These are phyloP conservation scores for Capsella rubella DNA, from an alignment of 441 rosid species.

Conservation along the genomic window DNA sequence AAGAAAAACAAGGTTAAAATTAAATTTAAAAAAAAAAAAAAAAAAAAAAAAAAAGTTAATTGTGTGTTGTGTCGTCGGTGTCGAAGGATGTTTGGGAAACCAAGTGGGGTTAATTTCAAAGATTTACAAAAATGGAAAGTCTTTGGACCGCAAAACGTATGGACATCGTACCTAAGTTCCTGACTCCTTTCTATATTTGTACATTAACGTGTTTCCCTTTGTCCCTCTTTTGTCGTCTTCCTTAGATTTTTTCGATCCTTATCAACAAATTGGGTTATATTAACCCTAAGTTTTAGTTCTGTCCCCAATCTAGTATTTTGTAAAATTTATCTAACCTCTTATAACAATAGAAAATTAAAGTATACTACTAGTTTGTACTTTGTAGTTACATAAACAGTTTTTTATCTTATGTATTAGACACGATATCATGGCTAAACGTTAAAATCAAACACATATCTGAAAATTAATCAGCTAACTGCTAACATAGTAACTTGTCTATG, in stretches of 20 bases:
- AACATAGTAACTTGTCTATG: no score
- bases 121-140: constrained; percentile 47
- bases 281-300: constrained; percentile 13
- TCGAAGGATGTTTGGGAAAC: constrained; percentile 44
- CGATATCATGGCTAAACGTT: no score
- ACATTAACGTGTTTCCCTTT: constrained; percentile 46
- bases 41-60: constrained; percentile 32
- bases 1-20: not conserved
- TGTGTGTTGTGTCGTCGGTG: constrained; percentile 39
- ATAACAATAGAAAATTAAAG: no score
- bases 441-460: no score
- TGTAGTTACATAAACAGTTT: no score
- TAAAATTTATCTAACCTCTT: not conserved
- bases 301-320: constrained; percentile 4
- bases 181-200: constrained; percentile 43
- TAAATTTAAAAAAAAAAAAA: constrained; percentile 8
- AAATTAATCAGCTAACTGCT: no score
- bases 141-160: constrained; percentile 50
- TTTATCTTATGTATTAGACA: no score
- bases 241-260: constrained; percentile 12
- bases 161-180: constrained; percentile 50
- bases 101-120: constrained; percentile 48
- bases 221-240: constrained; percentile 40
- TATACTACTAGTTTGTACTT: no score
- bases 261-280: not conserved